A percentile compares a stretch with the other conserved stretches of the same genome.
Conservation (phyloP, 2,329 filamentous ascomycete species). For the Mollisiaceae sp. region DNA sequence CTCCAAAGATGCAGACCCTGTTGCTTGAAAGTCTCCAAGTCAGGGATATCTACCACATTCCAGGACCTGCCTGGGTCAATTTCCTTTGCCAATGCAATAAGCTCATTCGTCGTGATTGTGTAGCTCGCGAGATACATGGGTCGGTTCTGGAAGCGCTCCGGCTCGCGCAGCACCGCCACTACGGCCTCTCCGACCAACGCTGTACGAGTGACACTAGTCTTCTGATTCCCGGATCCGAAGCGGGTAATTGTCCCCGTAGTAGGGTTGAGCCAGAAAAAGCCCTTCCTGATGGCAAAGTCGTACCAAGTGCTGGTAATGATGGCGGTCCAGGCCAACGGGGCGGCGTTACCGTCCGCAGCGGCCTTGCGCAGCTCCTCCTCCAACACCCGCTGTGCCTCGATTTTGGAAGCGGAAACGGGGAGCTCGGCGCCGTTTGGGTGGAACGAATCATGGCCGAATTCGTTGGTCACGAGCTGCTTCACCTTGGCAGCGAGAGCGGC, state of each 20-base stretch:
- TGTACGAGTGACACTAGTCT: background rate
- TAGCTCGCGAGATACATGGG: background rate
- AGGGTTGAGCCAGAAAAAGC: constrained; percentile 8
- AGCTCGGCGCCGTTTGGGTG: background rate
- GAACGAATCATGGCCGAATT: background rate
- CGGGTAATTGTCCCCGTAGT: background rate
- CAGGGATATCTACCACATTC: constrained; percentile 8
- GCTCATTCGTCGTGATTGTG: constrained; percentile 10
- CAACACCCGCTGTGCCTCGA: background rate
- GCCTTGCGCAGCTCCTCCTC: background rate
- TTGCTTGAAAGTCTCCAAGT: constrained; percentile 2
- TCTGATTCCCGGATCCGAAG: constrained; percentile 11
- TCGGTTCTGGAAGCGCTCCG: background rate
- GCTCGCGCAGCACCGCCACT: background rate
- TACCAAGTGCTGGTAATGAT: background rate
- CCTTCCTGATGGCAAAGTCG: background rate
- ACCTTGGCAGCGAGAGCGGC: background rate
- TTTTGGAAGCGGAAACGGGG: background rate
- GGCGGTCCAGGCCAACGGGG: background rate
- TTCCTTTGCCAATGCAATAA: constrained; percentile 8
- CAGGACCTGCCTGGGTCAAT: constrained; percentile 2
- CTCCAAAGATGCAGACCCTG: constrained; percentile 7
- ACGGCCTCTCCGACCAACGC: background rate
- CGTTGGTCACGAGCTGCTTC: background rate
- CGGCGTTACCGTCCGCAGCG: background rate